phyloP scores from a whole-genome alignment of 129 eudicot species.

The Flaveria ramosissima region DNA sequence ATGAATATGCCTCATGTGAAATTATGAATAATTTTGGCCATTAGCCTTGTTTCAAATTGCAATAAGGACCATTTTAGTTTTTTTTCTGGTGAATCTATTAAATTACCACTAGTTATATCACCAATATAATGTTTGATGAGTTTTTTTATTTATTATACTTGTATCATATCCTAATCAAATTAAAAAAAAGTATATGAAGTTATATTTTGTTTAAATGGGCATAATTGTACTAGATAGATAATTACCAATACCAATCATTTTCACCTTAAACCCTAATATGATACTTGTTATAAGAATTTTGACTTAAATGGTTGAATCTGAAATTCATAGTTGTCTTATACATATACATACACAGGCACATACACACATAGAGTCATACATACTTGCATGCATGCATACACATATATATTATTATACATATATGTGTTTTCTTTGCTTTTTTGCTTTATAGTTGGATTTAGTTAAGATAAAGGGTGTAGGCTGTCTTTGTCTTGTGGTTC shows the following conservation, averaged over 20 bases:
- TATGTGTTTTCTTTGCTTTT: background rate
- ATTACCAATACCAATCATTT: background rate
- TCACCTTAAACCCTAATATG: background rate
- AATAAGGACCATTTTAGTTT: too few species aligned
- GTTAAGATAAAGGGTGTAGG: conserved; percentile 27
- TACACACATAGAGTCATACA: background rate
- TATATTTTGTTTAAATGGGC: background rate
- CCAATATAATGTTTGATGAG: background rate
- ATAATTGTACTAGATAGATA: background rate
- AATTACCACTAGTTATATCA: background rate
- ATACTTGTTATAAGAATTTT: background rate
- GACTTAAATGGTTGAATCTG: background rate
- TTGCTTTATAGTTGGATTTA: conserved; percentile 23
- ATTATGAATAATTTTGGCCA: background rate
- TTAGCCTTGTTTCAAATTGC: background rate
- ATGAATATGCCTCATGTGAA: background rate
- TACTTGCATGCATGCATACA: background rate
- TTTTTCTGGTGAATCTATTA: too few species aligned
- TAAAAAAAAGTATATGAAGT: too few species aligned
- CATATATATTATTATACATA: too few species aligned
- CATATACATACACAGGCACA: too few species aligned
- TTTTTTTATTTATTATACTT: too few species aligned
- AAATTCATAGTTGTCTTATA: background rate
- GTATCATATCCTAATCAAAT: background rate
- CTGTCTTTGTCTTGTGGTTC: conserved; percentile 34